A percentile compares a stretch with the other conserved stretches of the same genome.
Evolutionary conservation across 352 stramenopile genomes (phyloP).

Genomic region (Phytopythium chamaehyphon): DNA sequence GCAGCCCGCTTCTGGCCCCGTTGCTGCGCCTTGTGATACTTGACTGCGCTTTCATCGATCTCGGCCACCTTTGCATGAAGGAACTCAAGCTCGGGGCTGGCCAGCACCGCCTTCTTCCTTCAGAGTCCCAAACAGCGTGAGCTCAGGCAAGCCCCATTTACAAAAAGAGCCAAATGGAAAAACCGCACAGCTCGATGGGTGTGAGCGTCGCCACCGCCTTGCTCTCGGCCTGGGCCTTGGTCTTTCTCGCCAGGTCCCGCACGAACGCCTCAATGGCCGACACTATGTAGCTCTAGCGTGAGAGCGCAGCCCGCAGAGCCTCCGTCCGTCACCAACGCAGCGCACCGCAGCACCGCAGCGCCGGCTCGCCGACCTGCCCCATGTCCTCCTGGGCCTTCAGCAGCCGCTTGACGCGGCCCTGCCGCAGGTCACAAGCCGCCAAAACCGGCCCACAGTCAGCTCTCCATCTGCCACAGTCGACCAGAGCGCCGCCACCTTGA

Average conservation of each 20-base stretch:
- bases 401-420: constrained; percentile 65
- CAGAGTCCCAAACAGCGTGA: constrained; percentile 2
- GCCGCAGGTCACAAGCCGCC: not conserved
- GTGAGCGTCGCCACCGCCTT: constrained; percentile 21
- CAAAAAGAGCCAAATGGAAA: no score
- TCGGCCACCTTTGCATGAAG: constrained; percentile 43
- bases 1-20: constrained; percentile 19
- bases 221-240: constrained; percentile 19
- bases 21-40: constrained; percentile 42
- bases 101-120: constrained; percentile 56
- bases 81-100: constrained; percentile 39
- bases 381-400: constrained; percentile 69
- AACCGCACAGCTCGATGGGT: constrained; percentile 54
- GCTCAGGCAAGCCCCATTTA: not conserved
- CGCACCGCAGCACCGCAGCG: constrained; percentile 42
- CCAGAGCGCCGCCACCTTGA: constrained; percentile 46
- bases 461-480: no score
- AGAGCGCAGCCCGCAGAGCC: no score
- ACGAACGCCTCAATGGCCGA: constrained; percentile 58
- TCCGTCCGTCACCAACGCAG: not conserved
- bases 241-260: constrained; percentile 42
- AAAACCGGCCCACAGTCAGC: not conserved
- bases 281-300: constrained; percentile 21
- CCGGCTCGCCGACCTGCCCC: constrained; percentile 55
- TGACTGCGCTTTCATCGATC: constrained; percentile 61